These are phyloP conservation scores for Phanerochaete carnosa DNA, from an alignment of 768 basidiomycete species.

Conservation along the genomic window DNA sequence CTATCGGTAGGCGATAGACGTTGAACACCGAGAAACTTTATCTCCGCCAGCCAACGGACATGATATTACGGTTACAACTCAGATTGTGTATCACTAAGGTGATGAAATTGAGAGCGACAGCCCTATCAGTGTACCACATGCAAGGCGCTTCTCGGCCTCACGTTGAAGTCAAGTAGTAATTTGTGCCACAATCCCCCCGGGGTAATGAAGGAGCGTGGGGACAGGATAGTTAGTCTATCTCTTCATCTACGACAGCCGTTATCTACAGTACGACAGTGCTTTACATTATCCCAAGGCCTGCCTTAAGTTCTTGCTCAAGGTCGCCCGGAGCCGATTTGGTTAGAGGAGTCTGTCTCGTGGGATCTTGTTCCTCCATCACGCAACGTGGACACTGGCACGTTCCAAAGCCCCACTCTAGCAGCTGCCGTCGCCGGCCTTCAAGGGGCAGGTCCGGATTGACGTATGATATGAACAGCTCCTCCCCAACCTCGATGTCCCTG, in stretches of 20 bases:
- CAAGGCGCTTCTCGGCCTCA: neutral
- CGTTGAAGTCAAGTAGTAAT: neutral
- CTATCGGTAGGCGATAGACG: constrained; percentile 25
- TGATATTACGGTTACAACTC: neutral
- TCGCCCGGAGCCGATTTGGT: constrained; percentile 28
- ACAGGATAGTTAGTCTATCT: neutral
- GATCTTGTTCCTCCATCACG: constrained; percentile 44
- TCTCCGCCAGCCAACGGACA: neutral
- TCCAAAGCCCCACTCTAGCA: constrained; percentile 76
- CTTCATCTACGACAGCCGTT: neutral
- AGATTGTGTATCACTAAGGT: neutral
- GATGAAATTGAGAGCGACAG: neutral
- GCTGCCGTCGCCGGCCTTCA: constrained; percentile 44
- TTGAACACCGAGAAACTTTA: neutral
- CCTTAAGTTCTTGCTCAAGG: constrained; percentile 59
- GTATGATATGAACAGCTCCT: constrained; percentile 78
- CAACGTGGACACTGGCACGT: constrained; percentile 69
- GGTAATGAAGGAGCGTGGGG: neutral
- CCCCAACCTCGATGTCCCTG: constrained; percentile 57
- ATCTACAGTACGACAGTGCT: neutral
- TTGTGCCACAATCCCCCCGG: neutral
- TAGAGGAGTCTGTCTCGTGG: constrained; percentile 17
- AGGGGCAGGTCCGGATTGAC: constrained; percentile 59
- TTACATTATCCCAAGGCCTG: constrained; percentile 53
- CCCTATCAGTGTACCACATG: neutral